Evolutionary conservation across 768 basidiomycete genomes (phyloP), one percentile per base, ranked within the genome.

Genomic region (Sporobolomyces phaffii): DNA sequence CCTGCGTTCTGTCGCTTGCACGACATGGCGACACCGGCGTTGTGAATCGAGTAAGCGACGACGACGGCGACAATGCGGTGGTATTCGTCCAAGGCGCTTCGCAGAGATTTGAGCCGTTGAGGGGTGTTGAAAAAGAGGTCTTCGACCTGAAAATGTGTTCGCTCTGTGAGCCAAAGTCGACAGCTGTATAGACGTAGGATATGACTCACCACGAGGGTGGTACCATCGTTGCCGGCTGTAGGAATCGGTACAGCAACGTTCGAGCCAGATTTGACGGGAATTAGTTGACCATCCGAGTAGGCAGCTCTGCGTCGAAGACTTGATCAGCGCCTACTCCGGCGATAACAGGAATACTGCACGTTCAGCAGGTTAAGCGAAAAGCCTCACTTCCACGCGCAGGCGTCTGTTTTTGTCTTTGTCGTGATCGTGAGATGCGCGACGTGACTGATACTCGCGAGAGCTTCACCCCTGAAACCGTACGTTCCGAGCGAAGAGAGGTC

Each of bases 401-500:
- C 78, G 44, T 91, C 90, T 0, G 80, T 74, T 75, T 84, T 88
- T 0, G 88, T 91, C 80, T 97, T 98, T 8, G 91, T 96, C n/a
- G 89, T 79, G 14, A 98, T 88, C 22, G 85, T 85, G 61, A 99
- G 81, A 76, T 88, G 89, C 1, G 92, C 86, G 44, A 94, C 90
- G 78, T 96, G 91, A 7, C 91, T 93, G 65, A 99, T 90, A 17
- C 91, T 93, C 3, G 94, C 96, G 52, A 99, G 79, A 0, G 96
- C 96, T 79, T 99, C 96, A 33, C 96, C 94, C 57, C 96, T 84
- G 78, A 99, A 99, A 1, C 96, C 96, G 77, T 97, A 98, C 0
- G 94, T 98, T 3, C 83, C 82, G 40, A 99, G 81, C n/a, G 81
- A 81, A 38, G 86, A 84, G 60, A 99, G 77, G 75, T 99, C 96